Evolutionary conservation across 2,329 filamentous ascomycete species (phyloP).

Genomic region (Cercospora nicotianae): DNA sequence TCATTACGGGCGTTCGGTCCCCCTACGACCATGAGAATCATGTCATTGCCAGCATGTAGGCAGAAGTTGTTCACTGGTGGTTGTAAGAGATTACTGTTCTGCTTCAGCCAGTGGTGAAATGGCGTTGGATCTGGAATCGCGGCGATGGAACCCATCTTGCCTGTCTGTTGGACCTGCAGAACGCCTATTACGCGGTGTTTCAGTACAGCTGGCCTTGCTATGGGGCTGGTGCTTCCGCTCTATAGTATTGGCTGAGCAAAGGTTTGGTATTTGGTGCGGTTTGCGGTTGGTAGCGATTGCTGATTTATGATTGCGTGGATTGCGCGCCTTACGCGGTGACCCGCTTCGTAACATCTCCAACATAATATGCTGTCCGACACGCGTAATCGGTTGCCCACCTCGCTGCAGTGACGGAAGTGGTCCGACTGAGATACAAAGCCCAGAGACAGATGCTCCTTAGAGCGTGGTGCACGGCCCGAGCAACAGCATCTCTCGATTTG

Average conservation of each 20-base stretch:
- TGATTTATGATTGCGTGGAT: neutral
- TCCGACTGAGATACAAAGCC: neutral
- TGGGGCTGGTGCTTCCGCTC: neutral
- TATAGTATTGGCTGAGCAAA: neutral
- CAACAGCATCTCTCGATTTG: neutral
- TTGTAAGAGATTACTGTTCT: conserved; percentile 86
- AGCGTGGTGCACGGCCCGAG: conserved; percentile 3
- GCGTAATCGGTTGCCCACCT: neutral
- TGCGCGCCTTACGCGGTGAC: neutral
- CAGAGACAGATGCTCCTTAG: neutral
- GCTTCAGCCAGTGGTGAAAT: conserved; percentile 60
- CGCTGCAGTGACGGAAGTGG: neutral
- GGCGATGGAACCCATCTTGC: conserved; percentile 10
- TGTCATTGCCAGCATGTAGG: conserved; percentile 83
- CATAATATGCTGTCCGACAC: neutral
- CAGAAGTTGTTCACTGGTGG: conserved; percentile 97
- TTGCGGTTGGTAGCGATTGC: neutral
- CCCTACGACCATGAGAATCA: conserved; percentile 91
- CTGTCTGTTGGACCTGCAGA: neutral
- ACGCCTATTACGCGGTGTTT: neutral
- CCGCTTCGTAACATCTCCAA: neutral
- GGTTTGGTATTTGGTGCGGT: neutral
- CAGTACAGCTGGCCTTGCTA: neutral
- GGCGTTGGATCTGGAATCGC: conserved; percentile 17
- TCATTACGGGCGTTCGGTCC: conserved; percentile 93